Base-by-base conservation (phyloP, 2,329 filamentous ascomycete species). In the Cytospora mali region DNA sequence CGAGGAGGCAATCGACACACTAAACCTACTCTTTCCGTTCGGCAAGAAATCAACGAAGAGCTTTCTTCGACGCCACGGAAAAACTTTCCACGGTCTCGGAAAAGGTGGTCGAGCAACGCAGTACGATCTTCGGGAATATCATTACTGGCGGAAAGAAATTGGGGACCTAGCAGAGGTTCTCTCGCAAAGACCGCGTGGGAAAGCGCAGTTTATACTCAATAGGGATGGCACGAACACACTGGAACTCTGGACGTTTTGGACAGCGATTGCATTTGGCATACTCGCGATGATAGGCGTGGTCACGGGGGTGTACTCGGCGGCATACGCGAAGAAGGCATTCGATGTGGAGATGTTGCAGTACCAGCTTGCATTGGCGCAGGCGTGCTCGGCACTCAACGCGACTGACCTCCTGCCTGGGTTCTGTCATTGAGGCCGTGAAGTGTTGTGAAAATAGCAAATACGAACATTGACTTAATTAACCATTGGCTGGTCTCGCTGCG, bases 21-120 rank as follows among this genome's bases (percentile, higher is more conserved):
- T 69, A 4, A 69, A 69, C 46, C 42, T 69, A 2, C 65, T 69
- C 16, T 69, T 69, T 54, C 66, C 67, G 1, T 62, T 68, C 33
- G 61, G 62, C 16, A 60, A 68, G 46, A 46, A 61, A 1, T 46
- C 58, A 6, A 68, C 67, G 2, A 62, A 62, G 25, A 31, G 18
- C 4, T 59, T 68, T 13, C 57, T 69, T 5, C 28, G 28, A 33
- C 61, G 66, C 23, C 61, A 66, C 48, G 58, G 63, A 2, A 66
- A 65, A 25, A 49, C 64, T 1, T 68, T 69, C 31, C 64, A 66
- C 39, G 27, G 33, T 18, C 58, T 61, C 3, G 58, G 58, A 5
- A 52, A 27, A 27, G 54, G 58, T 25, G 7, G 9, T 6, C 25
- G 58, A 21, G 48, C 7, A n/a, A 27, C 48, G 6, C 27, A 55